Percentiles rank a stretch among this genome's conserved stretches.
phyloP scores from a whole-genome alignment of 1,284 basidiomycete genomes.

The Crucibulum cyathiforme region DNA sequence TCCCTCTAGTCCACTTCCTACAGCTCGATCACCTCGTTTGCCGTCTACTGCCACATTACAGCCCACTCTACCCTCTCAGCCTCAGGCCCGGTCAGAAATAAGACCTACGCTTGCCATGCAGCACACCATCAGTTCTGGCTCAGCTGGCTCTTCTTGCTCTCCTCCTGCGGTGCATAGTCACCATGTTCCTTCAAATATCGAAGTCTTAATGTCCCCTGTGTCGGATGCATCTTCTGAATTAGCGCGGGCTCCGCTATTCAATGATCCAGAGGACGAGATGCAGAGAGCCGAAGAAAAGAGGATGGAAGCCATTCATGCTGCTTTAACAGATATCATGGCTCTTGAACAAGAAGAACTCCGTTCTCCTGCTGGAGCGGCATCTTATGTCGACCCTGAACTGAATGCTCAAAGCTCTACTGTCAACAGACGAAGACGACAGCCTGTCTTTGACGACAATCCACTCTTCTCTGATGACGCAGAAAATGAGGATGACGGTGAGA shows the following conservation, averaged over 20 bases:
- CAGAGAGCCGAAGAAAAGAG: conserved; percentile 74
- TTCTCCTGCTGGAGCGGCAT: background rate
- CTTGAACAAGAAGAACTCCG: conserved; percentile 59
- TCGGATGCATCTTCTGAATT: conserved; percentile 53
- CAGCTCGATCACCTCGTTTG: conserved; percentile 20
- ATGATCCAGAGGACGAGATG: conserved; percentile 72
- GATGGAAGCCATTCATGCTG: conserved; percentile 94
- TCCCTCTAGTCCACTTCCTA: conserved; percentile 19
- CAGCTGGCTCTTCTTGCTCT: conserved; percentile 34
- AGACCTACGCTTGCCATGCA: conserved; percentile 39
- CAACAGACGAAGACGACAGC: conserved; percentile 17
- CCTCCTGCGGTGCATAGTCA: conserved; percentile 37
- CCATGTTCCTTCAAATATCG: conserved; percentile 62
- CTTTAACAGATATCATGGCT: conserved; percentile 92
- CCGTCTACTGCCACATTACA: conserved; percentile 19
- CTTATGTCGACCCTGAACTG: background rate
- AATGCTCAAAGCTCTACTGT: background rate
- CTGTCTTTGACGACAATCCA: conserved; percentile 48
- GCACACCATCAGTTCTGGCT: conserved; percentile 42
- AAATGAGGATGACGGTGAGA: conserved; percentile 49
- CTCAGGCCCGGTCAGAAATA: conserved; percentile 46
- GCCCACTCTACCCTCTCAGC: conserved; percentile 5
- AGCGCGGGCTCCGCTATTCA: conserved; percentile 79
- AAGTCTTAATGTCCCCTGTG: conserved; percentile 78
- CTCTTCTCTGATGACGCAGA: conserved; percentile 44